Percentiles rank a stretch among this genome's conserved stretches.
Conservation (phyloP, 371 early-diverging fungal genomes). For the Mortierella sp. region DNA sequence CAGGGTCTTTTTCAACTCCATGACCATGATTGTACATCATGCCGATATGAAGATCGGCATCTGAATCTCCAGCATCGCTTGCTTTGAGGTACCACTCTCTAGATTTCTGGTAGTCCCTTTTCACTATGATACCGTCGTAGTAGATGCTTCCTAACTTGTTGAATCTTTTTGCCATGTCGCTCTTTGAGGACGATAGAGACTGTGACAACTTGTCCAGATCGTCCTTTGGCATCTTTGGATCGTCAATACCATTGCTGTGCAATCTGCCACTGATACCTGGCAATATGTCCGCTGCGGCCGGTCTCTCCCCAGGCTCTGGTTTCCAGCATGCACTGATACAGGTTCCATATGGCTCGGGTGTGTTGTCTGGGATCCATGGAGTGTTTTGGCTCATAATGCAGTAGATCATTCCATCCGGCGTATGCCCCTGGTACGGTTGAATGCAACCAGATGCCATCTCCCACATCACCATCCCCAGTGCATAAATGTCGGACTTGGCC, state of each 20-base stretch:
- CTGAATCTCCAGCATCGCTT: constrained; percentile 10
- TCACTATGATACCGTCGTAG: constrained; percentile 68
- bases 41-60: constrained; percentile 61
- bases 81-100: constrained; percentile 28
- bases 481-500: constrained; percentile 24
- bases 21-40: constrained; percentile 43
- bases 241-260: constrained; percentile 70
- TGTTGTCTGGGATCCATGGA: constrained; percentile 20
- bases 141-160: constrained; percentile 52
- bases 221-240: constrained; percentile 68
- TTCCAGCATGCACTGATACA: constrained; percentile 20
- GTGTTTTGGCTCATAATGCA: constrained; percentile 10
- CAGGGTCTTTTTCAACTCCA: constrained; percentile 17
- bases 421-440: constrained; percentile 22
- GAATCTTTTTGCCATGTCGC: constrained; percentile 62
- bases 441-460: constrained; percentile 28
- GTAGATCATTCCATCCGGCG: constrained; percentile 1
- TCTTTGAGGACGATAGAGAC: constrained; percentile 27
- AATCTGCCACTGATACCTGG: constrained; percentile 62
- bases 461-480: constrained; percentile 35
- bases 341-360: constrained; percentile 6
- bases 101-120: constrained; percentile 61
- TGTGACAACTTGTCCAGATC: constrained; percentile 1
- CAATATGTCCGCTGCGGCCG: constrained; percentile 6
- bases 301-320: constrained; percentile 11